Percentiles rank a stretch among this genome's conserved stretches.
Evolutionary conservation across 805 yeast genomes (phyloP).

Genomic region (Candida sanyiensis): DNA sequence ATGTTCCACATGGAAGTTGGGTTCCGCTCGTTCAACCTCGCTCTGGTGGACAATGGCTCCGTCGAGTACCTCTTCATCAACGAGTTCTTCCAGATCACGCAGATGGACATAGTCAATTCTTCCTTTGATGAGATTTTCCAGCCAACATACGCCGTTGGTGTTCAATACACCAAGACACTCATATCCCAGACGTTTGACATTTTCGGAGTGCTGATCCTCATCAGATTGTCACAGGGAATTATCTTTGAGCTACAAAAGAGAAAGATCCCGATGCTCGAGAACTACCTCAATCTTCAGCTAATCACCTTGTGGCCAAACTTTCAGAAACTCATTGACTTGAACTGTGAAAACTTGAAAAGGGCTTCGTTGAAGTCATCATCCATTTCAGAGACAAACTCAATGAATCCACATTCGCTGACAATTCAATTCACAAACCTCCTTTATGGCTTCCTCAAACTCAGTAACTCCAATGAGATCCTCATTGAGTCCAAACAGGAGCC

Average conservation of each 20-base stretch:
- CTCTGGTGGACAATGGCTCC: slow-evolving; percentile 68
- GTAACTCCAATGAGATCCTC: slow-evolving; percentile 28
- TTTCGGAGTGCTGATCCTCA: slow-evolving; percentile 71
- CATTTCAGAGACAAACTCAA: slow-evolving; percentile 27
- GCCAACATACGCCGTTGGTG: slow-evolving; percentile 47
- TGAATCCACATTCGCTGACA: slow-evolving; percentile 57
- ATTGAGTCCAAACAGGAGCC: slow-evolving; percentile 52
- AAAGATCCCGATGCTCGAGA: slow-evolving; percentile 64
- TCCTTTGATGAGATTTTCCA: slow-evolving; percentile 46
- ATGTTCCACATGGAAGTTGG: slow-evolving; percentile 68
- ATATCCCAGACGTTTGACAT: slow-evolving; percentile 51
- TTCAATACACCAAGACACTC: slow-evolving; percentile 39
- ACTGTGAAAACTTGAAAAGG: slow-evolving; percentile 64
- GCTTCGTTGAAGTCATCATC: slow-evolving; percentile 30
- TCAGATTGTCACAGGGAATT: slow-evolving; percentile 61
- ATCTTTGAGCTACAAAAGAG: slow-evolving; percentile 64
- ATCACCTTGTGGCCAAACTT: slow-evolving; percentile 83
- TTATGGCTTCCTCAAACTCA: slow-evolving; percentile 61
- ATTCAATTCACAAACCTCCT: slow-evolving; percentile 73
- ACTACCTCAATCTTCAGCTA: slow-evolving; percentile 59
- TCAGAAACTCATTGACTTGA: slow-evolving; percentile 67
- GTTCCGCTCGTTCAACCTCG: slow-evolving; percentile 65
- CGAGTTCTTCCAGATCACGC: slow-evolving; percentile 55
- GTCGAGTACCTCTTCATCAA: slow-evolving; percentile 71
- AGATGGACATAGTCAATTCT: slow-evolving; percentile 35